These are phyloP conservation scores for Beauveria sp. DNA, from an alignment of 2,329 filamentous ascomycete species.

Conservation along the genomic window DNA sequence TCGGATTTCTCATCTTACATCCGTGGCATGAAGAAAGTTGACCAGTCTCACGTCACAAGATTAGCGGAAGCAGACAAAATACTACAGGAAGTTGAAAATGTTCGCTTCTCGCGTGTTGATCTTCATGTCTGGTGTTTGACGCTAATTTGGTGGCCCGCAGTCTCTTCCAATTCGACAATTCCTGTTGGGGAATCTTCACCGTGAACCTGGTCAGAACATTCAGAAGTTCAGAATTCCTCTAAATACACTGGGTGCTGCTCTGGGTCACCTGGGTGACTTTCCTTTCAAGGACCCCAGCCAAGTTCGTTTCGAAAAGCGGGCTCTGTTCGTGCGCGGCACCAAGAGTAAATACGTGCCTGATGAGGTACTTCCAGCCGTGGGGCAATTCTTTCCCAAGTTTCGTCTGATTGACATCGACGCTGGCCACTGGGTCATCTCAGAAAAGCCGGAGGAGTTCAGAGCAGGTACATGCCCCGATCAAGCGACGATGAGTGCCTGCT, in stretches of 20 bases:
- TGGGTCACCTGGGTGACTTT: constrained; percentile 80
- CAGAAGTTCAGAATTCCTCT: constrained; percentile 77
- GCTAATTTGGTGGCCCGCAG: constrained; percentile 23
- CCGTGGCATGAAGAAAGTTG: constrained; percentile 75
- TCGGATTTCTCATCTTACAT: constrained; percentile 74
- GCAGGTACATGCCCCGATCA: constrained; percentile 42
- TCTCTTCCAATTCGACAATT: constrained; percentile 79
- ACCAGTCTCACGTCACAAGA: constrained; percentile 57
- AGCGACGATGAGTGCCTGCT: neutral
- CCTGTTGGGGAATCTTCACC: constrained; percentile 75
- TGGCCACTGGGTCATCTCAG: constrained; percentile 86
- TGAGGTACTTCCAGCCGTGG: constrained; percentile 70
- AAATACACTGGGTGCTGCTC: constrained; percentile 54
- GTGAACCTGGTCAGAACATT: constrained; percentile 39
- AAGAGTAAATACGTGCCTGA: constrained; percentile 73
- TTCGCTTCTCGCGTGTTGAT: constrained; percentile 20
- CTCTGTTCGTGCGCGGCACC: constrained; percentile 74
- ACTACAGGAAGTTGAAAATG: constrained; percentile 64
- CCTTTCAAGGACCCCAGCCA: constrained; percentile 69
- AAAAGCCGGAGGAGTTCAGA: constrained; percentile 73
- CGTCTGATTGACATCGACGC: constrained; percentile 65
- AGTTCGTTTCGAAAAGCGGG: constrained; percentile 64
- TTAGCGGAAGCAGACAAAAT: constrained; percentile 77
- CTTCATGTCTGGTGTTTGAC: neutral
- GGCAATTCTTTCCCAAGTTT: constrained; percentile 75